Percentiles rank a stretch among this genome's conserved stretches.
These are phyloP conservation scores for Phytophthora sojae DNA, from an alignment of 352 stramenopile species.

Conservation along the genomic window DNA sequence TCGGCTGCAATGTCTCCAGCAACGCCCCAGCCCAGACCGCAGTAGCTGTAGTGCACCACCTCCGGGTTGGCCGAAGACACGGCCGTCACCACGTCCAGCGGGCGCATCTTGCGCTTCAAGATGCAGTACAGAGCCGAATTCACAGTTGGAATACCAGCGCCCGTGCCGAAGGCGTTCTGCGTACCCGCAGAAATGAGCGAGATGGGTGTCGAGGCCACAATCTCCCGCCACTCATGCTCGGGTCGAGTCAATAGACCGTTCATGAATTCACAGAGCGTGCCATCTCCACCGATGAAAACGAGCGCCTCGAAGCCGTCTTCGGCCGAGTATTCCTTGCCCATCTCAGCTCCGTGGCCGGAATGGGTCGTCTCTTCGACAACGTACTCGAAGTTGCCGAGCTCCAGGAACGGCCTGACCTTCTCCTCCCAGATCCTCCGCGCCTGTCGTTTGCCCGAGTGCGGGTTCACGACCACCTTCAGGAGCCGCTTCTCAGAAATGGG, in stretches of 20 bases:
- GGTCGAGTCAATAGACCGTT: constrained; percentile 76
- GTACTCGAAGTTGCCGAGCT: constrained; percentile 80
- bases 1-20: constrained; percentile 79
- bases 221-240: constrained; percentile 84
- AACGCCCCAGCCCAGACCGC: constrained; percentile 79
- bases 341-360: constrained; percentile 75
- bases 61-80: constrained; percentile 58
- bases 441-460: constrained; percentile 76
- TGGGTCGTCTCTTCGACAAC: constrained; percentile 82
- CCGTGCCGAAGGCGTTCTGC: constrained; percentile 82
- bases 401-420: constrained; percentile 83
- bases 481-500: constrained; percentile 71
- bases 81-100: constrained; percentile 80
- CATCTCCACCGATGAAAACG: constrained; percentile 82
- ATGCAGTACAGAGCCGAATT: constrained; percentile 82
- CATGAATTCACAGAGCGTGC: constrained; percentile 86
- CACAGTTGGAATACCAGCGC: constrained; percentile 74
- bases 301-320: constrained; percentile 83
- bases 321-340: constrained; percentile 75
- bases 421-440: constrained; percentile 71
- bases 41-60: constrained; percentile 87
- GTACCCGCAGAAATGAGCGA: constrained; percentile 85
- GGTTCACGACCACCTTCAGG: constrained; percentile 87
- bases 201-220: constrained; percentile 81
- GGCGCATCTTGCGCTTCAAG: constrained; percentile 84